Evolutionary conservation across 495 filamentous ascomycete genomes (phyloP), one percentile per base, ranked within the genome.

Genomic region (Trypethelium eluteriae): DNA sequence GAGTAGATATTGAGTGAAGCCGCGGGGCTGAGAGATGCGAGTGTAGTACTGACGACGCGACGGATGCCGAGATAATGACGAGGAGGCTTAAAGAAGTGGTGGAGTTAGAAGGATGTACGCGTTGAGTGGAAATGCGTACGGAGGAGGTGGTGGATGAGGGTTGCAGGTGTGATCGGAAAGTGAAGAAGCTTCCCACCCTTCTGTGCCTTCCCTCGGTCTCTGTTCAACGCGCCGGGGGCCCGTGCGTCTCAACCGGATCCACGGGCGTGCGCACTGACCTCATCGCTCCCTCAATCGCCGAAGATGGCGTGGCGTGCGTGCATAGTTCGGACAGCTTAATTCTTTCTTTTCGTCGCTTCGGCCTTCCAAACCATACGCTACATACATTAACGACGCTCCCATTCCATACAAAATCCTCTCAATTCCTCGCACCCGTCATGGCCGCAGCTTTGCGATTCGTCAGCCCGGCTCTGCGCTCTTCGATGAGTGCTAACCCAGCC

Each of bases 361-460:
- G 18, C 53, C 53, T 59, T 10, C 9, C 32, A 5, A n/a, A 18
- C 35, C 46, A 36, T 36, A 32, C 41, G 35, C 53, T 16, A 12
- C 44, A 32, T 44, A 25, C 25, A 25, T 25, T 25, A 25, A 25
- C 25, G 25, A 25, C 9, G 6, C 59, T 12, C 2, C 3, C 53
- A 14, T 47, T 62, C 57, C 41, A 18, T 50, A 67, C 65, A 66
- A 68, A 61, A 49, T 67, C 68, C 74, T 72, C 72, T 67, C 73
- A 71, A 70, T 66, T 35, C 49, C 35, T 46, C 66, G 73, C 70
- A 72, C 76, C 69, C 71, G 82, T 79, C 76, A 96, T 96, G 89
- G 86, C 90, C 74, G 83, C 90, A 71, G 83, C 89, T 75, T 78
- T 93, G 73, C 86, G 91, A 82, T 80, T 96, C 71, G 84, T 86